Evolutionary conservation across 139 green algal species (phyloP), one percentile per base, ranked within the genome.

Genomic region (Spirogloea muscicola): DNA sequence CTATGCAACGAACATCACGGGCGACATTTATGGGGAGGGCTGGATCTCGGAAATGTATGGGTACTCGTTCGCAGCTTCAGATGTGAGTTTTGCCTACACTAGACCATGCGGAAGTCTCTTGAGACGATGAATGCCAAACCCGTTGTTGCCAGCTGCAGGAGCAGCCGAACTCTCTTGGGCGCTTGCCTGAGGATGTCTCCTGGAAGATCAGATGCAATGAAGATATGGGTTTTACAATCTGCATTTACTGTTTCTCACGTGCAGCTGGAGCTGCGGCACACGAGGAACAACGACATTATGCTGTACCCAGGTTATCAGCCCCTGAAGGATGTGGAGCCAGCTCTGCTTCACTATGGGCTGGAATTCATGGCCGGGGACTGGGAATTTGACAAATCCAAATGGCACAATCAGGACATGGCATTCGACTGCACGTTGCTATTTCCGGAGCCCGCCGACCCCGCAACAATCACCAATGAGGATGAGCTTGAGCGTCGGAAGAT

Each of bases 21-120:
- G 80, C 31, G 80, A 85, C 38, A 44, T 80, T 16, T 79, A 82
- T 37, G 68, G 75, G 6, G 7, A 82, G 49, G 76, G 75, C 43
- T 87, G 82, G 82, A 87, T 87, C 64, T 78, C 68, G 33, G 82
- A 87, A 44, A 87, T 87, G 82, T 87, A 87, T 34, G 82, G 82
- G 21, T 87, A 87, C 74, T 61, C 77, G 2, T 87, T 87, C 43
- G 82, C 40, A 16, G 82, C 79, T 33, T 61, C 82, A n/a, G 72
- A 87, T 18, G 63, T 79, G 49, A 65, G 62, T 59, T 6, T 39
- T 44, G 13, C 55, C 55, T 64, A 10, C 55, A 13, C 27, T 64
- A n/a, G n/a, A n/a, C n/a, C n/a, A n/a, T n/a, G n/a, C n/a, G n/a
- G n/a, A n/a, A n/a, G n/a, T n/a, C n/a, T n/a, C n/a, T n/a, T n/a